Evolutionary conservation across 331 rosid genomes (phyloP), one percentile per base, ranked within the genome.

Genomic region (Malus hybrid): DNA sequence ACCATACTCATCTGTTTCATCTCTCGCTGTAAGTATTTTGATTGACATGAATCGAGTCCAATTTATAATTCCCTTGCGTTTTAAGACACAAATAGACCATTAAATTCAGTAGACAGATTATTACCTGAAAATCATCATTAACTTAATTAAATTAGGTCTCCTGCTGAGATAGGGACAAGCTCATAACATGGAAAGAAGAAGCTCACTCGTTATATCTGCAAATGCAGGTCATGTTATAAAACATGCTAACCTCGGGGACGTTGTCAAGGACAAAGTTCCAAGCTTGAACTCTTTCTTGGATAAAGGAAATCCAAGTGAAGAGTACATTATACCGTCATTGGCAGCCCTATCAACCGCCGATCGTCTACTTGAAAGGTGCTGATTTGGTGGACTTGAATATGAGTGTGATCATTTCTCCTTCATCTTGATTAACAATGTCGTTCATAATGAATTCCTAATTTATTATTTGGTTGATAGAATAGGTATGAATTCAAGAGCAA

Each of bases 401-500:
- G 24, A 22, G 24, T 22, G 24, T 22, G 24, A 22, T 22, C 24
- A 22, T 22, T 22, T 22, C 24, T 22, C 24, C 24, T 22, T 22
- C 24, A 22, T 22, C 24, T 22, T 22, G 24, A 22, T 22, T 22
- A 22, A 22, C 24, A 22, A 22, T 22, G 24, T 22, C 24, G 24
- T 22, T 22, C 24, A 22, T 22, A 22, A 22, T 22, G 24, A 22
- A 22, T 22, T 70, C 69, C 29, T 20, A 67, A 32, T 67, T 67
- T 52, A 52, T 50, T 15, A 15, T 77, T 57, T 75, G 64, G 79
- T 82, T 93, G 81, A 85, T 86, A 67, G 67, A 32, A 5, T 50
- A 91, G 99, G 88, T 82, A 80, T 72, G 97, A 94, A 54, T 84
- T 94, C 88, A 94, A 88, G 88, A 87, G 72, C 74, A 94, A 90